These are phyloP conservation scores for Sesbania bispinosa DNA, from an alignment of 306 rosid species.

Conservation along the genomic window DNA sequence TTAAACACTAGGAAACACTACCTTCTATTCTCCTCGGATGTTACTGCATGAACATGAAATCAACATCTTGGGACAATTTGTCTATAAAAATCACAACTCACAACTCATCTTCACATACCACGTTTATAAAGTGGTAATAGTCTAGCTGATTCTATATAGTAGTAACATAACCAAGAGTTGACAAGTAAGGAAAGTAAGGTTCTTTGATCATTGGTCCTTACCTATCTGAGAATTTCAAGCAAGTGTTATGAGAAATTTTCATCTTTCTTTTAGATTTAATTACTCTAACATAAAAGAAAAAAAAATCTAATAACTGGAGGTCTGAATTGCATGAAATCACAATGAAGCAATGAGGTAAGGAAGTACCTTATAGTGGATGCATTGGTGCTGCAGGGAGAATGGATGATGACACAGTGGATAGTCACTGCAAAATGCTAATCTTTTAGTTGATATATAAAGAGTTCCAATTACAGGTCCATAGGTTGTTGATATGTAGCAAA, in stretches of 20 bases:
- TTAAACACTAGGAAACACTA: too few species aligned
- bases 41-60: too few species aligned
- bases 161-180: too few species aligned
- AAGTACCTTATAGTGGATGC: constrained; percentile 63
- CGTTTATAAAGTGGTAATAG: neutral
- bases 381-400: constrained; percentile 39
- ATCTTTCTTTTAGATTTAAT: neutral
- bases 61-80: too few species aligned
- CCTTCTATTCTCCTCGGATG: too few species aligned
- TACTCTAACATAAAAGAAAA: neutral
- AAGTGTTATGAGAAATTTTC: too few species aligned
- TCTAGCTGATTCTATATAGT: too few species aligned
- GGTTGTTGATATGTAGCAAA: constrained; percentile 61
- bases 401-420: constrained; percentile 46
- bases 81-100: neutral
- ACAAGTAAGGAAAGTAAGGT: too few species aligned
- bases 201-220: too few species aligned
- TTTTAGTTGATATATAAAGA: constrained; percentile 54
- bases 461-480: constrained; percentile 68
- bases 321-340: neutral
- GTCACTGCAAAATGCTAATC: constrained; percentile 80
- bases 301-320: neutral
- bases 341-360: neutral
- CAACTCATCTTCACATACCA: neutral
- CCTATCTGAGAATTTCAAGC: too few species aligned